Percentiles rank a stretch among this genome's conserved stretches.
phyloP scores from a whole-genome alignment of 352 stramenopile genomes.

The Globisporangium perplexum region DNA sequence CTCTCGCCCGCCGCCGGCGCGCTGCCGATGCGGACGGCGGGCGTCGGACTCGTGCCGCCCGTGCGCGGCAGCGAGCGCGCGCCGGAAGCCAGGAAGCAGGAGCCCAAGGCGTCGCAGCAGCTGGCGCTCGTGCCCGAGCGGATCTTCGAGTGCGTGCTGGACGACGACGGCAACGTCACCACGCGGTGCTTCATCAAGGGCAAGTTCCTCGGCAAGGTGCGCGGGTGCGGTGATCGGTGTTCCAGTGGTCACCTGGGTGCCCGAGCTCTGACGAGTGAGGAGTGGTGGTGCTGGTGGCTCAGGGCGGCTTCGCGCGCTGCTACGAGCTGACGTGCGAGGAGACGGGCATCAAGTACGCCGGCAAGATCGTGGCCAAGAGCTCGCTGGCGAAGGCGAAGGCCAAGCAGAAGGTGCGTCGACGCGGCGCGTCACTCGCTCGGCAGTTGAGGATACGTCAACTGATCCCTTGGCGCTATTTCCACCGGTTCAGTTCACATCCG shows the following conservation, averaged over 20 bases:
- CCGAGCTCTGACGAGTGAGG: no score
- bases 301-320: slow-evolving; percentile 96
- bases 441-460: neutral
- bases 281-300: no score
- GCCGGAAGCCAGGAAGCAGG: slow-evolving; percentile 2
- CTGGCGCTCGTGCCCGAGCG: slow-evolving; percentile 34
- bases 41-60: slow-evolving; percentile 8
- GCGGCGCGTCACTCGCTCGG: no score
- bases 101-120: slow-evolving; percentile 2
- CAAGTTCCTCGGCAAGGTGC: slow-evolving; percentile 92
- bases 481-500: slow-evolving; percentile 88
- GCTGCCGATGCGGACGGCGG: slow-evolving; percentile 1
- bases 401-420: slow-evolving; percentile 88
- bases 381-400: slow-evolving; percentile 96
- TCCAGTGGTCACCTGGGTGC: no score
- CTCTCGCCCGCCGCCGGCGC: neutral
- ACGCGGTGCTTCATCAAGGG: slow-evolving; percentile 87
- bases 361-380: slow-evolving; percentile 97
- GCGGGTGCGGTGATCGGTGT: no score
- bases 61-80: slow-evolving; percentile 1
- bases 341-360: slow-evolving; percentile 91
- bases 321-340: slow-evolving; percentile 94
- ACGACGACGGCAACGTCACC: slow-evolving; percentile 45
- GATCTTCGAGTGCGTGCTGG: slow-evolving; percentile 62
- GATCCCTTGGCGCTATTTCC: neutral